Conservation (phyloP, 139 green algal species). For the Tetraselmis striata region DNA sequence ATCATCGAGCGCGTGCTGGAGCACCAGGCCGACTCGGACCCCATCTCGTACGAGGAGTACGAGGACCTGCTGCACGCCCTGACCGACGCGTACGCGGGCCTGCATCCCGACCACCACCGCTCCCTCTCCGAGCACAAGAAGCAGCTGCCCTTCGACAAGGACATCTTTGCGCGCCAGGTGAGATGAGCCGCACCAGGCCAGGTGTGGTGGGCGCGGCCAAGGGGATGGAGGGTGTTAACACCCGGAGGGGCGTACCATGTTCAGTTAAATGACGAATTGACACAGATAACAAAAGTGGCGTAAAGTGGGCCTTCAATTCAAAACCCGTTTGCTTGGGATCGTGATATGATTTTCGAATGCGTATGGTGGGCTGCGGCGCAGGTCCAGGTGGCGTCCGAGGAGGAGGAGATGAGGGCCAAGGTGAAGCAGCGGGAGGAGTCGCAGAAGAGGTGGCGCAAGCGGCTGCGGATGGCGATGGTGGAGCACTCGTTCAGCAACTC, state of each 20-base stretch:
- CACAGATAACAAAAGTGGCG: no score
- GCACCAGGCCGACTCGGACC: constrained; percentile 6
- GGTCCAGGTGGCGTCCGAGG: neutral
- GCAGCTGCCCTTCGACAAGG: neutral
- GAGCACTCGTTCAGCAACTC: neutral
- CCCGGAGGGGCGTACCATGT: no score
- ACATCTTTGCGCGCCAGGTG: neutral
- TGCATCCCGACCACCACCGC: neutral
- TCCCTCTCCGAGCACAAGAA: neutral
- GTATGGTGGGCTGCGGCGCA: no score
- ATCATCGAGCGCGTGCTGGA: constrained; percentile 22
- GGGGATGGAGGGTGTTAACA: no score
- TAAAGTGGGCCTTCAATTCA: no score
- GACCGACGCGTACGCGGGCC: constrained; percentile 8
- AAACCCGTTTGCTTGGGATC: no score
- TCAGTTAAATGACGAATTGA: no score
- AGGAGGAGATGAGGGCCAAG: neutral
- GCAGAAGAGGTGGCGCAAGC: neutral
- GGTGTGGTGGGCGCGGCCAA: no score
- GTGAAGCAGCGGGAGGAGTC: neutral
- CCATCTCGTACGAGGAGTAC: constrained; percentile 27
- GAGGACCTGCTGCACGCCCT: constrained; percentile 19
- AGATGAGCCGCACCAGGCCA: no score
- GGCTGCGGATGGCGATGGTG: neutral
- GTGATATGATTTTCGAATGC: no score